These are phyloP conservation scores for Takashimella tepidaria DNA, from an alignment of 1,284 basidiomycete species.

Conservation along the genomic window DNA sequence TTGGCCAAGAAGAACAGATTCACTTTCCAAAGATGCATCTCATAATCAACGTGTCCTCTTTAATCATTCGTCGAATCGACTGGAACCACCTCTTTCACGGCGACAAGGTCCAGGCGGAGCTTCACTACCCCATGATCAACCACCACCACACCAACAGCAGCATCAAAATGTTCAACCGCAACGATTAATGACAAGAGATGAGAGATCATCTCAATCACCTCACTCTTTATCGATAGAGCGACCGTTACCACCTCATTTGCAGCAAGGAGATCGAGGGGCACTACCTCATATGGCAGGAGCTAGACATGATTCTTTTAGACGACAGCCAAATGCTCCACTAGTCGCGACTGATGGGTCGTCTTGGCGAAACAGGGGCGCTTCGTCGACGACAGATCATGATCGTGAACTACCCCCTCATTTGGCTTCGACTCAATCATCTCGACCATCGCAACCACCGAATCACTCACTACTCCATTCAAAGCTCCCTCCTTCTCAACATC, in stretches of 20 bases:
- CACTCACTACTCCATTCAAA: neutral
- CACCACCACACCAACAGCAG: conserved; percentile 28
- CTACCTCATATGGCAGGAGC: conserved; percentile 34
- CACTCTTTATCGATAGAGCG: no score
- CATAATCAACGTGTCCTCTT: conserved; percentile 60
- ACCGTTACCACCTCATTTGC: conserved; percentile 20
- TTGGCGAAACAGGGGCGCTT: conserved; percentile 18
- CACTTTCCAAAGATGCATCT: conserved; percentile 7
- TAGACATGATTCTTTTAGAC: conserved; percentile 4
- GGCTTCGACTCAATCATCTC: conserved; percentile 6
- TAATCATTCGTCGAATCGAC: conserved; percentile 78
- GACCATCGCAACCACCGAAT: conserved; percentile 22
- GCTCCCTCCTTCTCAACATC: neutral
- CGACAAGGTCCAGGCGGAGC: conserved; percentile 34
- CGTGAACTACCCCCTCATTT: conserved; percentile 40
- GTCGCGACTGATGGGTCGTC: conserved; percentile 48
- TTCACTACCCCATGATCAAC: conserved; percentile 19
- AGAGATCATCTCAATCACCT: conserved; percentile 1
- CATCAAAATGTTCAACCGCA: conserved; percentile 34
- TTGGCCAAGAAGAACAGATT: conserved; percentile 61
- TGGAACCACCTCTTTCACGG: conserved; percentile 55
- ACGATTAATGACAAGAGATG: conserved; percentile 42
- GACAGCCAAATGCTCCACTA: conserved; percentile 4
- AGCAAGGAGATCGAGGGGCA: conserved; percentile 14
- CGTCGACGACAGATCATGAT: conserved; percentile 5